Evolutionary conservation across 768 basidiomycete genomes (phyloP), one percentile per base, ranked within the genome.

Genomic region (Gyrodon lividus): DNA sequence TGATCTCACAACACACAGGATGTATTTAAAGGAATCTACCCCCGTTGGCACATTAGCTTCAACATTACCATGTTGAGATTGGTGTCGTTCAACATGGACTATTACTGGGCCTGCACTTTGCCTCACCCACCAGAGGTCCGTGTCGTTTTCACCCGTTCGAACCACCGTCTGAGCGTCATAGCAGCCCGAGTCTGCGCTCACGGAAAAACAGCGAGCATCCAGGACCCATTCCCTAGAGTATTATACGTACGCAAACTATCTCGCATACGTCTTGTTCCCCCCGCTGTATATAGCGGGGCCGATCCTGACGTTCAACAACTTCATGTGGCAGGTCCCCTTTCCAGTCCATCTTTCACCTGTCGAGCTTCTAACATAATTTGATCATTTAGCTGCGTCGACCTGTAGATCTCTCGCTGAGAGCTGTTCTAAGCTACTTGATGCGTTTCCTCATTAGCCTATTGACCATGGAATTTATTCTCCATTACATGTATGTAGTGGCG

Each of bases 241-340:
- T 45, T 97, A 94, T 64, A 78, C 81, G 2, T 86, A 83, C 57
- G 43, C 71, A 16, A 87, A 88, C 61, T 96, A 92, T 66, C 46
- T 97, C 9, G 78, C 89, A 20, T 98, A 98, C 63, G 77, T 79
- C n/a, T 71, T 98, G 7, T 99, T 98, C 63, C 83, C 95, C 0
- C 95, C 97, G 1, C 74, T 98, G 10, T 99, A 98, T 65, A 89
- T 98, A 45, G 95, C 91, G 2, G 96, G 97, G 0, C 97, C 97
- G 0, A 95, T 98, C 58, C 82, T 98, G 66, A 89, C 95, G 0
- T 98, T 92, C 76, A 96, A 96, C 62, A 92, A 97, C 66, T 98
- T 92, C 65, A 73, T 92, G 61, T 91, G 87, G 84, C 96, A 98
- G 84, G 92, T 92, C 34, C 53, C 78, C 63, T 41, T 13, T 12